Conservation (phyloP, 2,329 filamentous ascomycete species). For the Beauveria bassiana region DNA sequence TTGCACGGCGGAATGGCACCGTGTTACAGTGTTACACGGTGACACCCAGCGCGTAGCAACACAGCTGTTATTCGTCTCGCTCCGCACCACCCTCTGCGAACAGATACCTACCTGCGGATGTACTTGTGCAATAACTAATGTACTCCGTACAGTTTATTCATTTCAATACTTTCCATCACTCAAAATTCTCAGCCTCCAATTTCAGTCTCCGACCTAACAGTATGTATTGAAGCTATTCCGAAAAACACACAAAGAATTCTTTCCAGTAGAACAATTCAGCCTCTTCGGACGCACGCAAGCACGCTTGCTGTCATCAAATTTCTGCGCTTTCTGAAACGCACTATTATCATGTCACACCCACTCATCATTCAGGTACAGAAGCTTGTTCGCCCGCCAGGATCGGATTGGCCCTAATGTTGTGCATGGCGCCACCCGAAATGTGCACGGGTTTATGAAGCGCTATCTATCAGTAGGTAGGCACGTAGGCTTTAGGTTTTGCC, state of each 20-base stretch:
- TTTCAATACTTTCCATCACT: not conserved
- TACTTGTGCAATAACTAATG: no score
- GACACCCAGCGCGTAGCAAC: conserved; percentile 5
- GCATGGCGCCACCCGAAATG: not conserved
- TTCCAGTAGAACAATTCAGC: not conserved
- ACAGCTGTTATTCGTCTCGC: not conserved
- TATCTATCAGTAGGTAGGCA: no score
- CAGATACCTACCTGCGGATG: not conserved
- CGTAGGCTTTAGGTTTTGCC: no score
- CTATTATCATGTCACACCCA: not conserved
- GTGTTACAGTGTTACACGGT: not conserved
- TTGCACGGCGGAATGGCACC: not conserved
- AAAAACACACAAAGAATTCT: not conserved
- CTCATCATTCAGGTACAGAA: conserved; percentile 4
- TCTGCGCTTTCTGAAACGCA: conserved; percentile 7
- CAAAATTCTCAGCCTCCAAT: no score
- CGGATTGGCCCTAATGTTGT: not conserved
- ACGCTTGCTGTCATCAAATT: not conserved
- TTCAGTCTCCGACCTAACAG: no score
- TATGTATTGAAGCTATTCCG: not conserved
- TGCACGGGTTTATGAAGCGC: not conserved
- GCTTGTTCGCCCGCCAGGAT: not conserved
- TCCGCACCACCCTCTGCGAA: no score
- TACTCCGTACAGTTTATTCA: no score
- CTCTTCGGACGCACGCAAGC: not conserved